Evolutionary conservation across 768 basidiomycete genomes (phyloP), one percentile per base, ranked within the genome.

Genomic region (Saitozyma sp.): DNA sequence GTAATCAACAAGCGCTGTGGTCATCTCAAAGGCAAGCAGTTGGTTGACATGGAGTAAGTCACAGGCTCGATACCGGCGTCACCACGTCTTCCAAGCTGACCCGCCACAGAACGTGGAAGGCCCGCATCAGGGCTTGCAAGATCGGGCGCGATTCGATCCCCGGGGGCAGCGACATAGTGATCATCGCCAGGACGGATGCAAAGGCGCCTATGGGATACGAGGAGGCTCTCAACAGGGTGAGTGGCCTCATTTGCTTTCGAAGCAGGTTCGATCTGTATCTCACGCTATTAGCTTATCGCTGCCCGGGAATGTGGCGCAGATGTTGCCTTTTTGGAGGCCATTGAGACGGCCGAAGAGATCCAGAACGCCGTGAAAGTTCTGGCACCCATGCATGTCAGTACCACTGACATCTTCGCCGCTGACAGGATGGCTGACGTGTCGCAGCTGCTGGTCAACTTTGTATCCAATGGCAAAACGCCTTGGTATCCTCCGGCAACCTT

Each of bases 321-420:
- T 69, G 88, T 88, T 10, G 89, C 88, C 77, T 91, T 90, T 79
- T 89, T 89, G 41, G 89, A 90, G 75, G 89, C 89, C 48, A 88
- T 89, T 38, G 85, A 85, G 76, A 87, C 85, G 1, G 83, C 85
- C 50, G 86, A 88, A 50, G 84, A 88, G 20, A 82, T 89, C 14
- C 82, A 84, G 59, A 81, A 81, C 0, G 89, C 89, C 10, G 86
- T 90, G 50, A 83, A 83, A 20, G 87, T 86, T 3, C 79, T 90
- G 37, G 84, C 86, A 6, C 89, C 89, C 6, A 89, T 87, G 67
- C 89, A 88, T 9, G 56, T 57, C 14, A 57, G 56, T 54, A 6
- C n/a, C n/a, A n/a, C n/a, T n/a, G n/a, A n/a, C n/a, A n/a, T n/a
- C n/a, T n/a, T n/a, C n/a, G n/a, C n/a, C n/a, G n/a, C n/a, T n/a